These are phyloP conservation scores for Rhizopus arrhizus DNA, from an alignment of 371 early-diverging fungal species.

Conservation along the genomic window DNA sequence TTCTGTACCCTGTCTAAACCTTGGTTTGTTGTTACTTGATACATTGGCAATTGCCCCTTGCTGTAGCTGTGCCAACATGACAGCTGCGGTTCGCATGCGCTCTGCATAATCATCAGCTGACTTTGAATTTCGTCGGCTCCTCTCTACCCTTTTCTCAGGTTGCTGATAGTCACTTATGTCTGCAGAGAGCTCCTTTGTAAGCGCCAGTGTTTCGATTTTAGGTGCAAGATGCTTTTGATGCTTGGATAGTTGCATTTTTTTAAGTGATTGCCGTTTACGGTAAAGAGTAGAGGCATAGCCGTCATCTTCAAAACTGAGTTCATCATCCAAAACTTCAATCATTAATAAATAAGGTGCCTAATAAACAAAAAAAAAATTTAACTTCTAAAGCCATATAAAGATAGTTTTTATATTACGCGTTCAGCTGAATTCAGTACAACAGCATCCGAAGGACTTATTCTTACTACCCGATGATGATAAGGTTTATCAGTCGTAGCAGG, in stretches of 20 bases:
- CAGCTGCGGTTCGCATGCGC: slow-evolving; percentile 93
- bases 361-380: slow-evolving; percentile 1
- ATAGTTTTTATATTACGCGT: slow-evolving; percentile 50
- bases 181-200: slow-evolving; percentile 4
- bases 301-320: slow-evolving; percentile 48
- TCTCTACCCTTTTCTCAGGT: background rate
- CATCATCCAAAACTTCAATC: slow-evolving; percentile 77
- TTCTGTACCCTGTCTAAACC: slow-evolving; percentile 51
- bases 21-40: slow-evolving; percentile 6
- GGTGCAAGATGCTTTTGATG: background rate
- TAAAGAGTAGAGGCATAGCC: slow-evolving; percentile 36
- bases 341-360: slow-evolving; percentile 79
- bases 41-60: slow-evolving; percentile 1
- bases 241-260: slow-evolving; percentile 24
- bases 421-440: slow-evolving; percentile 97
- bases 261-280: slow-evolving; percentile 37
- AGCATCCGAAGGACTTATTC: slow-evolving; percentile 84
- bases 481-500: slow-evolving; percentile 53
- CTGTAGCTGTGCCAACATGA: slow-evolving; percentile 93
- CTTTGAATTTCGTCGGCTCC: slow-evolving; percentile 30
- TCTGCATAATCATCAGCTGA: slow-evolving; percentile 85
- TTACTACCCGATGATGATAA: slow-evolving; percentile 81
- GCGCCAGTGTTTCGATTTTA: background rate
- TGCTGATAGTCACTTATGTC: slow-evolving; percentile 6
- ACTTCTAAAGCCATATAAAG: background rate